These are phyloP conservation scores for Thozetella sp. DNA, from an alignment of 495 filamentous ascomycete species.

Conservation along the genomic window DNA sequence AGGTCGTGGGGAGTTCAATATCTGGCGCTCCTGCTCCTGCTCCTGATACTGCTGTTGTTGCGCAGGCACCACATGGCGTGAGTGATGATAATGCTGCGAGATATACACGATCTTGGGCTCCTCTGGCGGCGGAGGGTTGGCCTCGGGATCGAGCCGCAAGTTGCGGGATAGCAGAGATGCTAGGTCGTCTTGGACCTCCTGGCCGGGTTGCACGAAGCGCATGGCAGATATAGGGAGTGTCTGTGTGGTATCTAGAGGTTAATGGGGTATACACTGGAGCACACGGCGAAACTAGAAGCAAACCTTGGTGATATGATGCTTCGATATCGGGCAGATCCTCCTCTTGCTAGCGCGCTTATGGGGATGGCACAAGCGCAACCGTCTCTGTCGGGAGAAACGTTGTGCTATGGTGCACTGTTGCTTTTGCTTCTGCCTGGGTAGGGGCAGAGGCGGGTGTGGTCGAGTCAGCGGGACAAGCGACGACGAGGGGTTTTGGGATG, in stretches of 20 bases:
- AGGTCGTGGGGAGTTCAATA: slow-evolving; percentile 29
- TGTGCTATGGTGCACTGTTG: neutral
- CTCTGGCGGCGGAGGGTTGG: slow-evolving; percentile 17
- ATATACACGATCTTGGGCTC: slow-evolving; percentile 59
- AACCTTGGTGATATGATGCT: slow-evolving; percentile 9
- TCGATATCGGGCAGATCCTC: neutral
- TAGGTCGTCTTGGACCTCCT: slow-evolving; percentile 66
- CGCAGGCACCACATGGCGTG: slow-evolving; percentile 56
- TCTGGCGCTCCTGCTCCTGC: slow-evolving; percentile 21
- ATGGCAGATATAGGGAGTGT: slow-evolving; percentile 18
- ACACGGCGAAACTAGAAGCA: slow-evolving; percentile 4
- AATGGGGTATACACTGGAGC: slow-evolving; percentile 6
- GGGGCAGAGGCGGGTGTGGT: slow-evolving; percentile 12
- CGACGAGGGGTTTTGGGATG: slow-evolving; percentile 13
- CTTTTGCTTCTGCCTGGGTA: slow-evolving; percentile 5
- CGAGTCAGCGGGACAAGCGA: slow-evolving; percentile 29
- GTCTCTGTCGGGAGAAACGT: neutral
- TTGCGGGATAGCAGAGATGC: slow-evolving; percentile 67
- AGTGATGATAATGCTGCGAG: slow-evolving; percentile 77
- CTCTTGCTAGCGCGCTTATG: neutral
- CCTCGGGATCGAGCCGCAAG: slow-evolving; percentile 41
- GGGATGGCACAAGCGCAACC: neutral
- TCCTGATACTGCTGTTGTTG: no score
- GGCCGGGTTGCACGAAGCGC: slow-evolving; percentile 37
- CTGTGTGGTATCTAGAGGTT: slow-evolving; percentile 12